A percentile compares a stretch with the other conserved stretches of the same genome.
Conservation (phyloP, 306 rosid genomes). For the Cucumis hystrix region DNA sequence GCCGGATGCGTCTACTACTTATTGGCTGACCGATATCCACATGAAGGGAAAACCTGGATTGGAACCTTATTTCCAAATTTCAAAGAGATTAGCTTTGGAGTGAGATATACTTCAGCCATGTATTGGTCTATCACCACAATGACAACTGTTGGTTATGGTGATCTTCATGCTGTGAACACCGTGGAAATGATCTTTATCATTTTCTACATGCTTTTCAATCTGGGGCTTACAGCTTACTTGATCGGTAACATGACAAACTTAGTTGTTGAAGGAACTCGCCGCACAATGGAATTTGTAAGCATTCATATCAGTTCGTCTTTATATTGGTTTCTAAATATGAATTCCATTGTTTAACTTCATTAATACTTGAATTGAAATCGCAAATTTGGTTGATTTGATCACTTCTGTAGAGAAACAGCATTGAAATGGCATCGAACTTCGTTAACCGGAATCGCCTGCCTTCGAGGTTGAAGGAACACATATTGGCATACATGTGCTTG, state of each 20-base stretch:
- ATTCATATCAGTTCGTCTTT: background rate
- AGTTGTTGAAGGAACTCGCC: slow-evolving; percentile 90
- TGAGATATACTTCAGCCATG: slow-evolving; percentile 62
- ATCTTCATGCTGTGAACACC: slow-evolving; percentile 76
- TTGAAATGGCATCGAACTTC: slow-evolving; percentile 80
- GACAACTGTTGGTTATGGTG: slow-evolving; percentile 96
- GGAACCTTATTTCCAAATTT: slow-evolving; percentile 61
- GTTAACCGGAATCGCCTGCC: slow-evolving; percentile 68
- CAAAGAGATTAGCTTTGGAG: slow-evolving; percentile 45
- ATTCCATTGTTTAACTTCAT: background rate
- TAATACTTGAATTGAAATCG: background rate
- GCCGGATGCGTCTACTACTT: slow-evolving; percentile 79
- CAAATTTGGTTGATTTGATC: background rate
- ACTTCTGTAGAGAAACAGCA: slow-evolving; percentile 54
- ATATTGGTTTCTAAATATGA: background rate
- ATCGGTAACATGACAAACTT: slow-evolving; percentile 98
- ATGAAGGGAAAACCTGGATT: slow-evolving; percentile 72
- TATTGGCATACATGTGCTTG: slow-evolving; percentile 81
- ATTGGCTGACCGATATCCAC: slow-evolving; percentile 61
- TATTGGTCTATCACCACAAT: slow-evolving; percentile 94
- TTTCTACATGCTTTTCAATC: slow-evolving; percentile 85
- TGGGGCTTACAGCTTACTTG: slow-evolving; percentile 85
- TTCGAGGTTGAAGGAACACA: slow-evolving; percentile 52
- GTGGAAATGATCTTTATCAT: slow-evolving; percentile 76
- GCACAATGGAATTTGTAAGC: slow-evolving; percentile 91